These are phyloP conservation scores for Ceratobasidium sp. DNA, from an alignment of 1,284 basidiomycete species.

Conservation along the genomic window DNA sequence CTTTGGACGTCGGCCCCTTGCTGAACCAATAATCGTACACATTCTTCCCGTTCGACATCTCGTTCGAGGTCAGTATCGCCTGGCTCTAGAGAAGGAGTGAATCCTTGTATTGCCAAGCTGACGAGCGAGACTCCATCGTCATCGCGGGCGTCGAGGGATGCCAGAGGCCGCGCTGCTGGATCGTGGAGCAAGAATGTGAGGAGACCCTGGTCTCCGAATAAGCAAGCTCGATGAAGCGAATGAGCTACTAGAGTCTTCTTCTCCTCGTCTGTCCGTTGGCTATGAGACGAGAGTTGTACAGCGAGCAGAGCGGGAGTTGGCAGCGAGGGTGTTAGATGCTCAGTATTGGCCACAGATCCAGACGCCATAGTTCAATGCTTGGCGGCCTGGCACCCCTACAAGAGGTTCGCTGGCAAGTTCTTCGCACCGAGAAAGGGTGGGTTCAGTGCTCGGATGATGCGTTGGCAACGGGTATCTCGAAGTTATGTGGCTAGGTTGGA, in stretches of 20 bases:
- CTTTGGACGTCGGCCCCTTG: constrained; percentile 79
- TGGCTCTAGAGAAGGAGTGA: constrained; percentile 55
- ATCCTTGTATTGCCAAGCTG: constrained; percentile 84
- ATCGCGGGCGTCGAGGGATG: constrained; percentile 78
- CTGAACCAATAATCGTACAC: constrained; percentile 81
- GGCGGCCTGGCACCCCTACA: neutral
- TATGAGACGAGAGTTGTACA: constrained; percentile 72
- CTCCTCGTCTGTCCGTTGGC: constrained; percentile 74
- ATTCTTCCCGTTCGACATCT: constrained; percentile 89
- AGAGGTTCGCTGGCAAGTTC: neutral
- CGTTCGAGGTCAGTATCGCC: constrained; percentile 79
- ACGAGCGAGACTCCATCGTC: constrained; percentile 87
- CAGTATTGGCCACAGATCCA: constrained; percentile 62
- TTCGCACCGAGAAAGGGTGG: neutral
- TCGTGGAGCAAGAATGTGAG: constrained; percentile 79
- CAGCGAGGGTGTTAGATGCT: constrained; percentile 74
- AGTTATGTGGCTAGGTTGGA: neutral
- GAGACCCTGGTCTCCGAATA: constrained; percentile 78
- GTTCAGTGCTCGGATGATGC: neutral
- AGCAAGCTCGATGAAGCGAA: constrained; percentile 76
- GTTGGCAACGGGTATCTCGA: constrained; percentile 19
- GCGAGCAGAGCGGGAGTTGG: constrained; percentile 74
- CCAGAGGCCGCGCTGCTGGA: constrained; percentile 74
- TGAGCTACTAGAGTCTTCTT: constrained; percentile 77
- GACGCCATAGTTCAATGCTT: constrained; percentile 21